Percentiles rank a stretch among this genome's conserved stretches.
These are phyloP conservation scores for Blastobotrys parvus DNA, from an alignment of 805 yeast species.

Conservation along the genomic window DNA sequence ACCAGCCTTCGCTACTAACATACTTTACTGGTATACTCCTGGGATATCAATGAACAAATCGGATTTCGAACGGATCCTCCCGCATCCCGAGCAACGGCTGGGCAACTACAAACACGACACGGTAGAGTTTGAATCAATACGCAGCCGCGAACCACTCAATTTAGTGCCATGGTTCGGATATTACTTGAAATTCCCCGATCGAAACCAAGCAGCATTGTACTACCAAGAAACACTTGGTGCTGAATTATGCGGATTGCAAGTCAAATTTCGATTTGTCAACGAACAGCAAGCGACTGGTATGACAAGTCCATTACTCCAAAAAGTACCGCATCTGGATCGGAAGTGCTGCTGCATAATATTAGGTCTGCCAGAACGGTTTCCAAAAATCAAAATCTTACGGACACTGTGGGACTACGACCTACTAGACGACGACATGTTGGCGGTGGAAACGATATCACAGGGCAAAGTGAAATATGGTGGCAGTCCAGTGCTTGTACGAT, in stretches of 20 bases:
- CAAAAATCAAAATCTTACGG: constrained; percentile 18
- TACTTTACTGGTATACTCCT: constrained; percentile 28
- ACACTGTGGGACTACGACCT: constrained; percentile 28
- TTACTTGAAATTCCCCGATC: constrained; percentile 43
- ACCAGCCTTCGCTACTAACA: constrained; percentile 15
- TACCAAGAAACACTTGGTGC: constrained; percentile 42
- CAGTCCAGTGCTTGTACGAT: constrained; percentile 25
- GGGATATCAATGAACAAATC: constrained; percentile 23
- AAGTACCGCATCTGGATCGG: constrained; percentile 13
- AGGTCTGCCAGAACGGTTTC: constrained; percentile 24
- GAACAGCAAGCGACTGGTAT: constrained; percentile 18
- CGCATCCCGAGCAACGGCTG: constrained; percentile 16
- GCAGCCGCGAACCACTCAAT: constrained; percentile 41
- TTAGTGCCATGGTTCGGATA: constrained; percentile 41
- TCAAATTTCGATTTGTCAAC: constrained; percentile 39
- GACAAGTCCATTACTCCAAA: constrained; percentile 19
- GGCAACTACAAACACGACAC: constrained; percentile 13
- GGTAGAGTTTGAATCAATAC: constrained; percentile 30
- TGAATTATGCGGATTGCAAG: constrained; percentile 42
- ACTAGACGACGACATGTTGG: constrained; percentile 24
- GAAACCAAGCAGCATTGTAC: constrained; percentile 44
- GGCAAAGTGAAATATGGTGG: constrained; percentile 26
- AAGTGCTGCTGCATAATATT: constrained; percentile 23
- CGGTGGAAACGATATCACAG: constrained; percentile 25
- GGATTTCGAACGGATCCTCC: constrained; percentile 28